A percentile compares a stretch with the other conserved stretches of the same genome.
Evolutionary conservation across 2,329 filamentous ascomycete genomes (phyloP).

Genomic region (Diaporthe caulivora): DNA sequence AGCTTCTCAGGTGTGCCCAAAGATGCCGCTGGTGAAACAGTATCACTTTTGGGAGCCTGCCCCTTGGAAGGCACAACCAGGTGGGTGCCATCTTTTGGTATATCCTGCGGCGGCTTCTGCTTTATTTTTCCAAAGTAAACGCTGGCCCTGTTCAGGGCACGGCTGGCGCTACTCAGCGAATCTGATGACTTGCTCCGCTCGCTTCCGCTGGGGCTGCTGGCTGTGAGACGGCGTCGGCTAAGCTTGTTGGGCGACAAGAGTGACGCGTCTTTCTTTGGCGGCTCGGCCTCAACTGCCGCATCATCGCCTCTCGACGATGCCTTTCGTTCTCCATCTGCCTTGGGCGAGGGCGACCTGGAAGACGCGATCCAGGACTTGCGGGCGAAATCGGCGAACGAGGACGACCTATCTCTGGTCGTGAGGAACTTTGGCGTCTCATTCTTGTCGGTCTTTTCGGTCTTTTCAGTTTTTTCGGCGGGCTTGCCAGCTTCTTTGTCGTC

Average conservation of each 20-base stretch:
- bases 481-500: conserved; percentile 32
- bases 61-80: conserved; percentile 33
- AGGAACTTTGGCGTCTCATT: conserved; percentile 48
- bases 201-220: conserved; percentile 46
- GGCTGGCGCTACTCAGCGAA: conserved; percentile 52
- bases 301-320: conserved; percentile 34
- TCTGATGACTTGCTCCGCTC: conserved; percentile 51
- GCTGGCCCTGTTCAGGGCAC: conserved; percentile 58
- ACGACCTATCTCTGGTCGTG: conserved; percentile 54
- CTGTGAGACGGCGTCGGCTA: conserved; percentile 48
- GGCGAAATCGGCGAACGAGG: conserved; percentile 64
- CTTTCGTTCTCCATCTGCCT: conserved; percentile 45
- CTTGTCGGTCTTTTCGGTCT: conserved; percentile 42
- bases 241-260: conserved; percentile 48
- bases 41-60: conserved; percentile 41
- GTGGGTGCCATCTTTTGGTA: conserved; percentile 45
- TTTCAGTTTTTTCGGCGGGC: conserved; percentile 43
- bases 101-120: conserved; percentile 56
- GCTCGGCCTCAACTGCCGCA: not conserved
- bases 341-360: conserved; percentile 63
- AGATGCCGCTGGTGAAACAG: conserved; percentile 24
- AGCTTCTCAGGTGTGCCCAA: conserved; percentile 30
- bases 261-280: conserved; percentile 41
- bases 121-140: conserved; percentile 66
- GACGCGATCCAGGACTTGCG: conserved; percentile 64